phyloP scores from a whole-genome alignment of 225 moss, liverwort and hornwort species.

The Takakia lepidozioides region DNA sequence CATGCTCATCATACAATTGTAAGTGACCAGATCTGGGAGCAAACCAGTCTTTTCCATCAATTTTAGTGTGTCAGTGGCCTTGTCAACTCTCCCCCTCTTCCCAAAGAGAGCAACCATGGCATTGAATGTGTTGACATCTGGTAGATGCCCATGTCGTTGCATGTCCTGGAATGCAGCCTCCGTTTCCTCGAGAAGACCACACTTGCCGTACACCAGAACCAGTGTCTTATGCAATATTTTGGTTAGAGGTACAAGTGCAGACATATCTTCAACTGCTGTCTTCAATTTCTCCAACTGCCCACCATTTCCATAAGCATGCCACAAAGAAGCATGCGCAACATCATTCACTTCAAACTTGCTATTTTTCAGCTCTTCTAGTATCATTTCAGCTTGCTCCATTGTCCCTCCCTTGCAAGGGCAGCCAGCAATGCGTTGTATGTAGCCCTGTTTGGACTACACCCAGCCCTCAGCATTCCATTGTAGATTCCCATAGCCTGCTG shows the following conservation, averaged over 20 bases:
- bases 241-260: conserved; percentile 24
- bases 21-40: conserved; percentile 78
- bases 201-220: conserved; percentile 58
- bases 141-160: conserved; percentile 43
- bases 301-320: conserved; percentile 82
- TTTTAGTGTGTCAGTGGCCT: conserved; percentile 56
- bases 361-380: conserved; percentile 59
- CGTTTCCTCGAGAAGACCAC: conserved; percentile 66
- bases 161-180: conserved; percentile 71
- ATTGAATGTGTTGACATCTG: conserved; percentile 78
- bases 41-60: conserved; percentile 46
- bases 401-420: conserved; percentile 84
- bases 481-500: conserved; percentile 89
- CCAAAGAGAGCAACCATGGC: conserved; percentile 91
- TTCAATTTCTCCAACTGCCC: conserved; percentile 55
- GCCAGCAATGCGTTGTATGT: conserved; percentile 88
- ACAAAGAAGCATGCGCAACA: conserved; percentile 76
- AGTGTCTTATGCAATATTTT: conserved; percentile 72
- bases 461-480: conserved; percentile 82
- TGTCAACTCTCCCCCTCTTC: conserved; percentile 64
- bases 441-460: conserved; percentile 73
- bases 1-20: conserved; percentile 93
- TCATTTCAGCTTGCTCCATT: conserved; percentile 72
- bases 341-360: conserved; percentile 68
- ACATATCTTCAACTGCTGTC: conserved; percentile 36